Conservation (phyloP, 768 basidiomycete species). For the Pluteus cervinus region DNA sequence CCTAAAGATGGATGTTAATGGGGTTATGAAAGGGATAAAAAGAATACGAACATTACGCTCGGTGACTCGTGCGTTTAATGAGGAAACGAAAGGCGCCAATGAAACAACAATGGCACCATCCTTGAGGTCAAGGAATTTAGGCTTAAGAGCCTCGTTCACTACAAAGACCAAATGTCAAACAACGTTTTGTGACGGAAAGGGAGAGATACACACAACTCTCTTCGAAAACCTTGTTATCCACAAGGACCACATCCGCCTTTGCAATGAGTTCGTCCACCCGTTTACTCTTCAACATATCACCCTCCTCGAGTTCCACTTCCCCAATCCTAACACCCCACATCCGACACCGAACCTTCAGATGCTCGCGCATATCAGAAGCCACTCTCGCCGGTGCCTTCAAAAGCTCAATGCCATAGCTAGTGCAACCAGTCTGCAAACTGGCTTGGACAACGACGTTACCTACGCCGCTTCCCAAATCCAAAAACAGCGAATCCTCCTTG, state of each 20-base stretch:
- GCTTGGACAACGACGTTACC: conserved; percentile 82
- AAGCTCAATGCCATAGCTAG: conserved; percentile 73
- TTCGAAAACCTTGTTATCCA: conserved; percentile 83
- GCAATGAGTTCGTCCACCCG: conserved; percentile 65
- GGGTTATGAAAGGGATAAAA: not conserved
- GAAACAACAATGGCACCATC: conserved; percentile 90
- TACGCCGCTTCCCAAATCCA: conserved; percentile 85
- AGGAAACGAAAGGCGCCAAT: conserved; percentile 78
- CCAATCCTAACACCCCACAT: conserved; percentile 90
- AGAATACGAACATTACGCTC: conserved; percentile 65
- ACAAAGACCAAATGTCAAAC: conserved; percentile 6
- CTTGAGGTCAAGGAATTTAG: conserved; percentile 91
- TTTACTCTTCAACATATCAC: conserved; percentile 73
- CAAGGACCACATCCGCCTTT: conserved; percentile 86
- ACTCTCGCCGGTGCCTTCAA: conserved; percentile 75
- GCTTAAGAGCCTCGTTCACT: conserved; percentile 86
- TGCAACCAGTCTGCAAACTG: conserved; percentile 73
- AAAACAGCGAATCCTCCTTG: conserved; percentile 57
- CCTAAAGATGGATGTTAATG: conserved; percentile 27
- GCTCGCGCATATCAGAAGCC: conserved; percentile 68
- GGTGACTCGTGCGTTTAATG: conserved; percentile 66
- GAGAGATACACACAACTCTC: conserved; percentile 53
- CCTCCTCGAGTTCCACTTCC: conserved; percentile 73
- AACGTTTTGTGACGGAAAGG: not conserved
- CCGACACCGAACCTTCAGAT: conserved; percentile 69